Evolutionary conservation across 2,329 filamentous ascomycete genomes (phyloP).

Genomic region (Thermothelomyces thermophilus): DNA sequence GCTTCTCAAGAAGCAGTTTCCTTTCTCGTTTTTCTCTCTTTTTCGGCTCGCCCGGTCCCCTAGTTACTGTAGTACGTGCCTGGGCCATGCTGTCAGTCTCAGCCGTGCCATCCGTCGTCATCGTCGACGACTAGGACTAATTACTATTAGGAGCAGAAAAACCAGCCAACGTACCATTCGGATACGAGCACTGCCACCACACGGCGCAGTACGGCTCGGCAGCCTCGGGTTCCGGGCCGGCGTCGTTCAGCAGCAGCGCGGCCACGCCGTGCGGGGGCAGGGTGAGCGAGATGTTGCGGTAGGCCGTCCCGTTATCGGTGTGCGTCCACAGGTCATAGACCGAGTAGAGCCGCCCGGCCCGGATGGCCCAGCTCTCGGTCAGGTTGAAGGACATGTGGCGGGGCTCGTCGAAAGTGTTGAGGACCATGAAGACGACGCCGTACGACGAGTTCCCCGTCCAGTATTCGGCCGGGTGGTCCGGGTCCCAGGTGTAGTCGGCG

Average conservation of each 20-base stretch:
- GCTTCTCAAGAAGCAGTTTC: too few species aligned
- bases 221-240: conserved; percentile 8
- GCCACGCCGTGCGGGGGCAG: conserved; percentile 13
- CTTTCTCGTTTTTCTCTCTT: too few species aligned
- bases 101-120: not conserved
- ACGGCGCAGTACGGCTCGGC: conserved; percentile 10
- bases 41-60: not conserved
- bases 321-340: conserved; percentile 17
- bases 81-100: not conserved
- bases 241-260: conserved; percentile 13
- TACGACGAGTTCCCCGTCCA: conserved; percentile 9
- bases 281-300: conserved; percentile 3
- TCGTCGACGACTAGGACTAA: not conserved
- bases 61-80: not conserved
- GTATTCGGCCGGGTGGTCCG: conserved; percentile 4
- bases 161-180: conserved; percentile 4
- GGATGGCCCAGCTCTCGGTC: conserved; percentile 16
- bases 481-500: conserved; percentile 1
- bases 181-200: conserved; percentile 11
- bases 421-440: conserved; percentile 4
- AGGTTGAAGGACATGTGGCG: conserved; percentile 12
- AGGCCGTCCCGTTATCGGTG: conserved; percentile 9
- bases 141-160: not conserved
- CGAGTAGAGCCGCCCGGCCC: conserved; percentile 10
- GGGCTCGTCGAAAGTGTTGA: conserved; percentile 1